Percentiles rank a stretch among this genome's conserved stretches.
phyloP scores from a whole-genome alignment of 2,329 filamentous ascomycete genomes.

The Fusarium zealandicum region DNA sequence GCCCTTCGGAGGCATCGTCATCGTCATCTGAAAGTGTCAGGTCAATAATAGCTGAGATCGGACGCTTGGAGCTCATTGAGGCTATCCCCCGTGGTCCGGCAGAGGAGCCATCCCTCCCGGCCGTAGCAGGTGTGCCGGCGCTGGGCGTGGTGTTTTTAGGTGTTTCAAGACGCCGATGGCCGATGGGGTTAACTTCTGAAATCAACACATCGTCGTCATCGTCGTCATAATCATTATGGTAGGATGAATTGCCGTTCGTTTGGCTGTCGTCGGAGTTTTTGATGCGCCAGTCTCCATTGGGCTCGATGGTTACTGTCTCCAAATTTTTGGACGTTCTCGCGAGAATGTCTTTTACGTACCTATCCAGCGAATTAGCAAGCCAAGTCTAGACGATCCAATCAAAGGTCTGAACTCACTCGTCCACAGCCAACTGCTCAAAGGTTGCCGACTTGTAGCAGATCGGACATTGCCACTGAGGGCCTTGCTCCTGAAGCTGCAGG shows the following conservation, averaged over 20 bases:
- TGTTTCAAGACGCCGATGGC: slow-evolving; percentile 47
- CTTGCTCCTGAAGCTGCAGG: slow-evolving; percentile 92
- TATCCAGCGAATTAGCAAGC: slow-evolving; percentile 44
- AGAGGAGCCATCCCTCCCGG: slow-evolving; percentile 46
- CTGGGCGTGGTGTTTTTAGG: slow-evolving; percentile 48
- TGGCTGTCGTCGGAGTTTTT: slow-evolving; percentile 47
- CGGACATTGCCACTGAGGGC: slow-evolving; percentile 95
- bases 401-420: slow-evolving; percentile 68
- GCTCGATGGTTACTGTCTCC: slow-evolving; percentile 90
- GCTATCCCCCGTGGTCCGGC: slow-evolving; percentile 46
- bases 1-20: slow-evolving; percentile 58
- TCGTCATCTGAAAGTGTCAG: slow-evolving; percentile 62
- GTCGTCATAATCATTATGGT: slow-evolving; percentile 43
- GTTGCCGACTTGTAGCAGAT: slow-evolving; percentile 85
- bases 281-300: slow-evolving; percentile 77
- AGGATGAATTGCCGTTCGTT: slow-evolving; percentile 40
- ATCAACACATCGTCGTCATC: slow-evolving; percentile 62
- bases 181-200: slow-evolving; percentile 51
- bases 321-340: slow-evolving; percentile 71
- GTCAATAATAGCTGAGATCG: slow-evolving; percentile 63
- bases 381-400: neutral
- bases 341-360: slow-evolving; percentile 89
- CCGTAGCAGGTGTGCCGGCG: slow-evolving; percentile 50
- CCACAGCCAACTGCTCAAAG: slow-evolving; percentile 84
- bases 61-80: slow-evolving; percentile 56